A percentile compares a stretch with the other conserved stretches of the same genome.
phyloP scores from a whole-genome alignment of 2,329 filamentous ascomycete genomes.

The Cercospora janseana region DNA sequence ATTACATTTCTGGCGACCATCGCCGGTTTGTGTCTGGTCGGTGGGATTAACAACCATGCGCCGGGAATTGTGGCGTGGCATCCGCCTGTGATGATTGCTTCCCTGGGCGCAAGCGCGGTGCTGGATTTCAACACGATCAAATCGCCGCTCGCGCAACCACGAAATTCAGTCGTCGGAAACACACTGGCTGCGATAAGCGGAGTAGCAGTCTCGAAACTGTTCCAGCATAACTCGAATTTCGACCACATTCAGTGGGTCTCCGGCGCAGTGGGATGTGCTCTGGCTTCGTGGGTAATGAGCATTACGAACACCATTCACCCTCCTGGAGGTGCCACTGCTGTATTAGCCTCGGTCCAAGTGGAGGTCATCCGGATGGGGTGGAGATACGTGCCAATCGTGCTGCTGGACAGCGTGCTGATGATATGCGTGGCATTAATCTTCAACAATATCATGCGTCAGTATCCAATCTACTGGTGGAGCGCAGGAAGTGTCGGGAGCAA shows the following conservation, averaged over 20 bases:
- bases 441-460: constrained; percentile 50
- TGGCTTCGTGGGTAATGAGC: constrained; percentile 47
- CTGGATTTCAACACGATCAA: constrained; percentile 50
- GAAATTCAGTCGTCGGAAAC: constrained; percentile 49
- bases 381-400: constrained; percentile 45
- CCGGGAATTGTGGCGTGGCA: constrained; percentile 39
- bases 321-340: constrained; percentile 51
- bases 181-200: constrained; percentile 47
- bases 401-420: constrained; percentile 46
- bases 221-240: constrained; percentile 41
- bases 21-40: constrained; percentile 44
- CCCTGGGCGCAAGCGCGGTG: constrained; percentile 48
- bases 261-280: constrained; percentile 45
- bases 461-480: constrained; percentile 53
- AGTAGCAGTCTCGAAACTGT: constrained; percentile 47
- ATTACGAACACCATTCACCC: constrained; percentile 51
- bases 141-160: constrained; percentile 49
- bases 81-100: constrained; percentile 47
- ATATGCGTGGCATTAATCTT: constrained; percentile 43
- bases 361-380: constrained; percentile 47
- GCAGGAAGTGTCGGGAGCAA: constrained; percentile 39
- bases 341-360: constrained; percentile 45
- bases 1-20: constrained; percentile 47
- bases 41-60: constrained; percentile 44
- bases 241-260: constrained; percentile 46